A percentile compares a stretch with the other conserved stretches of the same genome.
Evolutionary conservation across 176 grass and related monocot genomes (phyloP).

Genomic region (Saccharum officinarum): DNA sequence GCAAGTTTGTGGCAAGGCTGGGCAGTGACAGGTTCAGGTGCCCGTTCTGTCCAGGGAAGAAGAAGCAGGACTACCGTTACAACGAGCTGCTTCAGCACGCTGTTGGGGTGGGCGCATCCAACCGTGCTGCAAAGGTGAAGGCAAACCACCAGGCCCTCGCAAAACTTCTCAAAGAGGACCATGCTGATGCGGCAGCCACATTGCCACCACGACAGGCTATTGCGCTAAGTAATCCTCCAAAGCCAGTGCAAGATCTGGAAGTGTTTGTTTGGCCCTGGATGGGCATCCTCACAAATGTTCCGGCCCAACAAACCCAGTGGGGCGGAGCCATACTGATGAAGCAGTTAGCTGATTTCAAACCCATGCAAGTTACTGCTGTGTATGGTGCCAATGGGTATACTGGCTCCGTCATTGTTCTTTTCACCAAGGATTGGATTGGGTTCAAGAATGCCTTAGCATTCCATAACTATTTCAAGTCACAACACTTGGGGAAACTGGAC

Average conservation of each 20-base stretch:
- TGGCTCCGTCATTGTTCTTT: conserved; percentile 40
- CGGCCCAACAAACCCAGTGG: too few relatives aligned
- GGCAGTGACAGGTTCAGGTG: conserved; percentile 44
- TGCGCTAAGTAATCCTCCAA: conserved; percentile 17
- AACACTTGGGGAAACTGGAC: conserved; percentile 44
- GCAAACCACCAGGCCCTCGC: conserved; percentile 56
- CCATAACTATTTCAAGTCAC: conserved; percentile 42
- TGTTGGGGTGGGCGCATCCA: conserved; percentile 47
- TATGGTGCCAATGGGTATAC: conserved; percentile 13
- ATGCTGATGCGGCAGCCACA: conserved; percentile 20
- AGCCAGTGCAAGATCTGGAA: background rate
- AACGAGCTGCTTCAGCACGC: conserved; percentile 64
- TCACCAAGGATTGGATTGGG: conserved; percentile 59
- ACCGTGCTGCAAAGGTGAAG: conserved; percentile 47
- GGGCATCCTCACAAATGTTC: too few relatives aligned
- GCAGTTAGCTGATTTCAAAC: conserved; percentile 39
- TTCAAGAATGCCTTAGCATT: conserved; percentile 65
- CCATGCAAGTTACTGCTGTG: conserved; percentile 8
- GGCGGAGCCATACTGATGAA: conserved; percentile 13
- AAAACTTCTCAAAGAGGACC: conserved; percentile 43
- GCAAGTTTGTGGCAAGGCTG: conserved; percentile 23
- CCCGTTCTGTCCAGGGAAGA: conserved; percentile 55
- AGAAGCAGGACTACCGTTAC: conserved; percentile 60
- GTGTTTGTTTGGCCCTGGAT: too few relatives aligned
- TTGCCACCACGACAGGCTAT: background rate